phyloP scores from a whole-genome alignment of 1,284 basidiomycete species.

The Anthracocystis walkeri region DNA sequence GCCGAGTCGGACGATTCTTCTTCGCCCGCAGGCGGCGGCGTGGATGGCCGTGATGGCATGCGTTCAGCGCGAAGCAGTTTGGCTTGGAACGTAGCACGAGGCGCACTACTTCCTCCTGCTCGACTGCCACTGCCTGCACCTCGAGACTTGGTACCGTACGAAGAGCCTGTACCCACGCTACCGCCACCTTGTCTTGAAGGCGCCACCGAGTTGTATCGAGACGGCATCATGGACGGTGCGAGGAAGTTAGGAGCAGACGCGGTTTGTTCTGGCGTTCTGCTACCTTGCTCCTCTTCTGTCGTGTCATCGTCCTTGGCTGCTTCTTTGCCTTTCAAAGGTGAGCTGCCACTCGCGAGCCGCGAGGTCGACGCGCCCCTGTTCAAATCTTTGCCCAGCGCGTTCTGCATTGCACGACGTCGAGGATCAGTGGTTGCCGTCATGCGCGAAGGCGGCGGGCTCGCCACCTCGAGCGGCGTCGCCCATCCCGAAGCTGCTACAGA shows the following conservation, averaged over 20 bases:
- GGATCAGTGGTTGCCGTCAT: conserved; percentile 44
- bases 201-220: conserved; percentile 41
- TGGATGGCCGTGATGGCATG: conserved; percentile 46
- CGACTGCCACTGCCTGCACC: conserved; percentile 26
- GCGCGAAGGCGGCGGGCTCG: conserved; percentile 48
- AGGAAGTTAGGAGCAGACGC: conserved; percentile 39
- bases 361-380: conserved; percentile 20
- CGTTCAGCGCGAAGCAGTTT: conserved; percentile 46
- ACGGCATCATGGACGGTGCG: conserved; percentile 34
- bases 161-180: conserved; percentile 37
- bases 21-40: conserved; percentile 29
- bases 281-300: conserved; percentile 17
- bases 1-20: conserved; percentile 38
- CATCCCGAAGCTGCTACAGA: conserved; percentile 43
- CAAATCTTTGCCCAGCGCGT: conserved; percentile 30
- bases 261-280: conserved; percentile 28
- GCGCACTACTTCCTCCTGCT: conserved; percentile 31
- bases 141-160: conserved; percentile 37
- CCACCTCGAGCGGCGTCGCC: conserved; percentile 42
- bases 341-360: conserved; percentile 28
- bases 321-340: conserved; percentile 34
- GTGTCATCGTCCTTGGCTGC: conserved; percentile 21
- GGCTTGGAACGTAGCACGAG: conserved; percentile 48
- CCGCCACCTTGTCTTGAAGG: conserved; percentile 47
- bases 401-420: conserved; percentile 46